phyloP scores from a whole-genome alignment of 495 filamentous ascomycete species.

The Xylaria nigripes region DNA sequence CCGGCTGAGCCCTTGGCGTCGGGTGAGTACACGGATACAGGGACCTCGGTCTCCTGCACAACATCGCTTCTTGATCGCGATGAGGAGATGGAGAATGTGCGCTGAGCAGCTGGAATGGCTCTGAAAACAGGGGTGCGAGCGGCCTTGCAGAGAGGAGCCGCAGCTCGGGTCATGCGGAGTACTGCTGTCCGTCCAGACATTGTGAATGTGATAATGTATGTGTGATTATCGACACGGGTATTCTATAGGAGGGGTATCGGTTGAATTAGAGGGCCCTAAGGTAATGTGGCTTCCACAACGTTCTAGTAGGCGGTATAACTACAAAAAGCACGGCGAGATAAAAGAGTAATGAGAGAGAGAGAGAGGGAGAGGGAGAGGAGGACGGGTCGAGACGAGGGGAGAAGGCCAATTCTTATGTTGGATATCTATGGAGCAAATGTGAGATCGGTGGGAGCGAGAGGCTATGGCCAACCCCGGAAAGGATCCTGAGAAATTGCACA shows the following conservation, averaged over 20 bases:
- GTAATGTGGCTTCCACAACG: too few species aligned
- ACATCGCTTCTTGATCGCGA: slow-evolving; percentile 29
- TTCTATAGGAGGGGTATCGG: background rate
- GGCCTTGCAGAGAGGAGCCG: slow-evolving; percentile 23
- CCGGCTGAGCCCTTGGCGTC: slow-evolving; percentile 36
- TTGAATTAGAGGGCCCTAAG: background rate
- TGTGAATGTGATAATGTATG: slow-evolving; percentile 16
- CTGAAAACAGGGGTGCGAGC: slow-evolving; percentile 24
- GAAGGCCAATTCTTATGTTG: slow-evolving; percentile 9
- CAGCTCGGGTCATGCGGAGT: slow-evolving; percentile 26
- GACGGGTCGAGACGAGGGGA: background rate
- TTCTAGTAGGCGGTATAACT: background rate
- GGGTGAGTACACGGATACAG: slow-evolving; percentile 40
- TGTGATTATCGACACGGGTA: background rate
- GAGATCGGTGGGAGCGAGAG: slow-evolving; percentile 10
- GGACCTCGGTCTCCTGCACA: slow-evolving; percentile 43
- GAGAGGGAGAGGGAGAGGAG: background rate
- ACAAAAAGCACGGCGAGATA: background rate
- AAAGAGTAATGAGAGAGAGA: background rate
- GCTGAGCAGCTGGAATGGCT: slow-evolving; percentile 31
- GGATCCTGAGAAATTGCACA: slow-evolving; percentile 12
- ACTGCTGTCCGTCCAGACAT: slow-evolving; percentile 36
- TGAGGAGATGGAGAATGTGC: slow-evolving; percentile 28
- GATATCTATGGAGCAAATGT: background rate
- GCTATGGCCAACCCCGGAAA: slow-evolving; percentile 1